phyloP scores from a whole-genome alignment of 108 stramenopile genomes.

The Nitzschia sp. region DNA sequence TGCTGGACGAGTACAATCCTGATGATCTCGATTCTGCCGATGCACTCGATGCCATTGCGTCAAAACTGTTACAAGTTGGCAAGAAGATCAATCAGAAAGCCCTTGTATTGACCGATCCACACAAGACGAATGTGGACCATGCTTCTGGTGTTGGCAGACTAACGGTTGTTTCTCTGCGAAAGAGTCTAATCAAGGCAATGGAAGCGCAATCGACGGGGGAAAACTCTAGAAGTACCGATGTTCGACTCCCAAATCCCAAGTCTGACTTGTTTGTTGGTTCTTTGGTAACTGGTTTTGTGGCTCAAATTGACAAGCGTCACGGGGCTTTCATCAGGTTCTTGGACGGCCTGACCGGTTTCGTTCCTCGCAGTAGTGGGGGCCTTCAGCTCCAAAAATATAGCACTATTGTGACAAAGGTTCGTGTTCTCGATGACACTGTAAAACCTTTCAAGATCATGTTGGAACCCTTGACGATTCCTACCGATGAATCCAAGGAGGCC shows the following conservation, averaged over 20 bases:
- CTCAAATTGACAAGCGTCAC: slow-evolving; percentile 63
- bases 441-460: slow-evolving; percentile 63
- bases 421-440: slow-evolving; percentile 70
- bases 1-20: slow-evolving; percentile 64
- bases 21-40: slow-evolving; percentile 53
- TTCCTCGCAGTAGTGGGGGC: slow-evolving; percentile 79
- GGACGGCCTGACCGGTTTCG: slow-evolving; percentile 76
- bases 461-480: slow-evolving; percentile 34
- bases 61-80: slow-evolving; percentile 56
- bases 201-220: slow-evolving; percentile 27
- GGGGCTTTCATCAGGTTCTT: slow-evolving; percentile 85
- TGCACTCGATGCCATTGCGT: slow-evolving; percentile 60
- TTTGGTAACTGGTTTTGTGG: slow-evolving; percentile 64
- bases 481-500: slow-evolving; percentile 4
- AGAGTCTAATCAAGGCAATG: slow-evolving; percentile 49
- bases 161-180: slow-evolving; percentile 68
- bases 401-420: slow-evolving; percentile 63
- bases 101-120: slow-evolving; percentile 57
- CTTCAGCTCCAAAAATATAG: slow-evolving; percentile 54
- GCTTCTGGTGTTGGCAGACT: slow-evolving; percentile 54
- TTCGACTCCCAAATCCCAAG: slow-evolving; percentile 51
- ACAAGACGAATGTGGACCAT: slow-evolving; percentile 51
- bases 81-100: slow-evolving; percentile 73
- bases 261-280: slow-evolving; percentile 69
- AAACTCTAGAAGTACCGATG: slow-evolving; percentile 14